Percentiles rank a stretch among this genome's conserved stretches.
Conservation (phyloP, 768 basidiomycete genomes). For the Coprinopsis sp. region DNA sequence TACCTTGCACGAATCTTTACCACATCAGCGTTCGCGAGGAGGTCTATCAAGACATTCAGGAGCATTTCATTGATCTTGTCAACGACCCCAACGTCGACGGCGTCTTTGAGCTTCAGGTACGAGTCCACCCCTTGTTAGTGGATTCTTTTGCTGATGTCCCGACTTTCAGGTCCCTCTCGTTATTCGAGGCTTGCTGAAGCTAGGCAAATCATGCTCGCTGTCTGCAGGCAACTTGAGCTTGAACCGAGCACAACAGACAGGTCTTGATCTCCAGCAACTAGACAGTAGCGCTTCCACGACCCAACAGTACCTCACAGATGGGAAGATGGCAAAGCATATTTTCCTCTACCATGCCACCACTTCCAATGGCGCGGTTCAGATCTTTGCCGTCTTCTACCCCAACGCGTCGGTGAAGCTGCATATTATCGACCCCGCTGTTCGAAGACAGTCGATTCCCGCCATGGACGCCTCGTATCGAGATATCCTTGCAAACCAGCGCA, state of each 20-base stretch:
- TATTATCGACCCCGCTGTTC: slow-evolving; percentile 86
- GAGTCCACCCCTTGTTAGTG: slow-evolving; percentile 9
- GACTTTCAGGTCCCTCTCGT: slow-evolving; percentile 68
- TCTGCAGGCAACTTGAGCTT: slow-evolving; percentile 66
- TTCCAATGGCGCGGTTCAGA: slow-evolving; percentile 68
- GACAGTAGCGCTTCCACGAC: slow-evolving; percentile 52
- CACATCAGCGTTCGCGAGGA: slow-evolving; percentile 80
- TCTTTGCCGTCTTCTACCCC: slow-evolving; percentile 85
- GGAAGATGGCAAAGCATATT: slow-evolving; percentile 66
- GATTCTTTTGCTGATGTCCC: slow-evolving; percentile 2
- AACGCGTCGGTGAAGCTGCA: slow-evolving; percentile 68
- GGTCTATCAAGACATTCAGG: slow-evolving; percentile 75
- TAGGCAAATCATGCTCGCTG: slow-evolving; percentile 79
- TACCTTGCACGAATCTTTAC: slow-evolving; percentile 75
- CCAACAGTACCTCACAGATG: slow-evolving; percentile 70
- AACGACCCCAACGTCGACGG: slow-evolving; percentile 95
- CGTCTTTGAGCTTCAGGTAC: slow-evolving; percentile 88
- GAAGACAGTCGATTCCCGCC: slow-evolving; percentile 74
- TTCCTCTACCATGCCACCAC: slow-evolving; percentile 87
- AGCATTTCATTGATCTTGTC: slow-evolving; percentile 87
- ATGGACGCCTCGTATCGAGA: slow-evolving; percentile 73
- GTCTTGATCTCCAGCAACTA: slow-evolving; percentile 81
- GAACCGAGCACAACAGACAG: slow-evolving; percentile 74
- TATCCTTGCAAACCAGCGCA: slow-evolving; percentile 47
- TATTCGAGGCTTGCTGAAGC: slow-evolving; percentile 72